Evolutionary conservation across 106 monocot species (phyloP), one percentile per base, ranked within the genome.

Genomic region (Dendrobium chrysotoxum): DNA sequence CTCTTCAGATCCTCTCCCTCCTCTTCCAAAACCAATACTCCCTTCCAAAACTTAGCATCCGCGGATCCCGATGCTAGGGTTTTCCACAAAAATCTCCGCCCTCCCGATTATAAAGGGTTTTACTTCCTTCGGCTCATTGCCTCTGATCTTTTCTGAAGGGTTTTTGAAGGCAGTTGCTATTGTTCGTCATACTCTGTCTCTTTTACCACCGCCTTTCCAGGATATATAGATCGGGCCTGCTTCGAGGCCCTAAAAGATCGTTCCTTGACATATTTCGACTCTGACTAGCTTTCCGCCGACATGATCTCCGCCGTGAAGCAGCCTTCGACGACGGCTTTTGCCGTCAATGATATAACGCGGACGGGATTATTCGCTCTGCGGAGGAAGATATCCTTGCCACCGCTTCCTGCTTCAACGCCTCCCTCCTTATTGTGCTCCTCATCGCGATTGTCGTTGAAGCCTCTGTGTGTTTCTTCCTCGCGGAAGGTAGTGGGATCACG

Each of bases 231-330:
- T 30, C 71, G 74, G 42, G 0, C 20, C 41, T 8, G 4, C 20
- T 74, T 35, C 28, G 39, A 15, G 73, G 5, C 20, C 5, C 40
- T 15, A 75, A 75, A 75, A 46, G 8, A 75, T 46, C 45, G 15
- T 75, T 75, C 18, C 23, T 26, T 45, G 75, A 11, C 12, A 42
- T 21, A 20, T 6, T 26, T 42, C 4, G 46, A 45, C 45, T 17
- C 47, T 47, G 47, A 10, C 13, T 40, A 47, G 20, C 3, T 12
- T 17, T 25, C 9, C 26, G 76, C 47, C 47, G 76, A 16, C 76
- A 76, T 76, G 76, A 46, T 76, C 47, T 76, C 76, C 44, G 28
- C 76, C 47, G 76, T 76, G 76, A 76, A 47, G 44, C 76, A 46
- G 76, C 47, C 38, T 6, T 20, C 47, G 45, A 25, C 46, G 47